Base-by-base conservation (phyloP, 192 early-diverging fungal genomes). In the Gryganskiella cystojenkinii region DNA sequence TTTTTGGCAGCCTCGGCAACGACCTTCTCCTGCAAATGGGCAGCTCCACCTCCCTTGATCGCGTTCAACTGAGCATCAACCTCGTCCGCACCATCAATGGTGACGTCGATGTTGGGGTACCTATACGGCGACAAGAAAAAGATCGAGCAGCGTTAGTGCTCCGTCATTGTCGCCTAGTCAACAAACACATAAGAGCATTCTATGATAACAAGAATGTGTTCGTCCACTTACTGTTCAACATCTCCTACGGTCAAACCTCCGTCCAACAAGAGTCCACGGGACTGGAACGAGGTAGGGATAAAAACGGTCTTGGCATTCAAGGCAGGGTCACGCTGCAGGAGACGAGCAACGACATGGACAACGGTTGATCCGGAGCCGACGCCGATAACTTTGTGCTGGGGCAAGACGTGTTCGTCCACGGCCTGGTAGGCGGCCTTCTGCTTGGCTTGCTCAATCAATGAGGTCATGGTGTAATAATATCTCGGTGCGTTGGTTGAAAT, bases 41-140 rank as follows among this genome's bases (percentile, higher is more conserved):
- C 95, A 28, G 83, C 96, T 56, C 96, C 96, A 27, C 96, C 96
- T 24, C 96, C 95, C 84, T 98, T 98, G 83, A 98, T 98, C 22
- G 89, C 93, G 79, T 97, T 96, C 66, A 97, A 82, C 64, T 89
- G 79, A 14, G 90, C 61, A 67, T 98, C 96, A 67, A 90, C 89
- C 79, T 94, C 91, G 73, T 93, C 92, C 3, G 96, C 96, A 22
- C 96, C 95, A 55, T 98, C 96, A 74, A 98, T 96, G 33, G 94
- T 92, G 22, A 96, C 92, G 70, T 97, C 94, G 58, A 95, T 88
- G 19, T 81, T 75, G 0, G 94, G 88, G 62, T 92, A 89, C 45
- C 86, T 90, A 61, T 37, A 6, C 15, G 24, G 17, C 24, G 40
- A 31, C 17, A 28, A 27, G 15, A 45, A 44, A 46, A 2, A 54